These are phyloP conservation scores for Leccinum broughii DNA, from an alignment of 768 basidiomycete species.

Conservation along the genomic window DNA sequence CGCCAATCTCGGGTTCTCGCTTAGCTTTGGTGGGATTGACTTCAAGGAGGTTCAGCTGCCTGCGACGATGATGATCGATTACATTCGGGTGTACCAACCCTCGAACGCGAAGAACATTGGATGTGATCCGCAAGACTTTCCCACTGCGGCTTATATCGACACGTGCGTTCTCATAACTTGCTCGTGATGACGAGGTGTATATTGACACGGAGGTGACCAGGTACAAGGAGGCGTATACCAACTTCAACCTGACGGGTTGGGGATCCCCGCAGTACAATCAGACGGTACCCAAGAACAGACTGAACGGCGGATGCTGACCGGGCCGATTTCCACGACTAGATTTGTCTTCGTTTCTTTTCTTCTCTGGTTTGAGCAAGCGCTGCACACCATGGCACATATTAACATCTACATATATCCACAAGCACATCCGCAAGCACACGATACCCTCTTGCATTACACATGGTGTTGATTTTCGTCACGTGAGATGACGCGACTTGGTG, in stretches of 20 bases:
- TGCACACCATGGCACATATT: neutral
- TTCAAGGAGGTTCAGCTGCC: conserved; percentile 54
- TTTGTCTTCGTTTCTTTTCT: conserved; percentile 1
- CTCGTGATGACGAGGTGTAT: too few species aligned
- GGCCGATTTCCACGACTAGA: conserved; percentile 4
- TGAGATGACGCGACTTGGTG: conserved; percentile 21
- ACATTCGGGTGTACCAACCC: conserved; percentile 75
- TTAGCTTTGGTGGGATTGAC: conserved; percentile 68
- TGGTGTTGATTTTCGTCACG: conserved; percentile 33
- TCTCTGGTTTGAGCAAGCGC: neutral
- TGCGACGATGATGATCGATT: conserved; percentile 72
- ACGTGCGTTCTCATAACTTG: conserved; percentile 41
- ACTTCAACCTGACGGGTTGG: conserved; percentile 49
- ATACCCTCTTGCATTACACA: neutral
- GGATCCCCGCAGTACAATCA: conserved; percentile 42
- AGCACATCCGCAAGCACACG: neutral
- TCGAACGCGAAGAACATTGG: conserved; percentile 51
- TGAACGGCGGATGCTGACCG: conserved; percentile 32
- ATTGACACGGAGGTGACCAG: conserved; percentile 18
- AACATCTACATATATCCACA: neutral
- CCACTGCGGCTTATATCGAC: conserved; percentile 76
- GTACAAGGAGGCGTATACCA: conserved; percentile 46
- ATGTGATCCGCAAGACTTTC: conserved; percentile 70
- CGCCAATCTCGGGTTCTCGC: conserved; percentile 68
- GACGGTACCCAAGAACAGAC: conserved; percentile 59